Conservation (phyloP, 805 yeast genomes). For the Starmerella apis region DNA sequence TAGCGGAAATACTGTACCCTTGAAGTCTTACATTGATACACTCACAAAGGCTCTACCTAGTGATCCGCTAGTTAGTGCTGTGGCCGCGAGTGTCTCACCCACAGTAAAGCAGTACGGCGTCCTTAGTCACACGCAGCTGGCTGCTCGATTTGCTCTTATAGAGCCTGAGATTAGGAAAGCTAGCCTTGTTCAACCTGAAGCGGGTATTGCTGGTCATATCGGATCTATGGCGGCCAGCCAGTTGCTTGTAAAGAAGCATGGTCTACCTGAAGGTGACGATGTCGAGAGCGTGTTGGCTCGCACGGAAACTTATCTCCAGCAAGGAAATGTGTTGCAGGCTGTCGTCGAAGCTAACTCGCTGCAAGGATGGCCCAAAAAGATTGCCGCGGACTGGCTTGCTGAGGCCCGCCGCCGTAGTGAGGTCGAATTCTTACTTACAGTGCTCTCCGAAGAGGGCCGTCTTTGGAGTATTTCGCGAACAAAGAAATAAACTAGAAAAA, state of each 20-base stretch:
- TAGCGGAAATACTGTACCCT: constrained; percentile 31
- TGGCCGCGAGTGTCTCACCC: constrained; percentile 40
- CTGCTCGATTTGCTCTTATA: constrained; percentile 67
- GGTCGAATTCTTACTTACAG: constrained; percentile 63
- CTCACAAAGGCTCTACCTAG: constrained; percentile 36
- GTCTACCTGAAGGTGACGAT: constrained; percentile 71
- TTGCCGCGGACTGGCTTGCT: constrained; percentile 83
- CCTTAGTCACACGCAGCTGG: constrained; percentile 64
- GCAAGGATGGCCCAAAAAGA: constrained; percentile 85
- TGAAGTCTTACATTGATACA: constrained; percentile 31
- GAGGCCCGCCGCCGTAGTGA: constrained; percentile 87
- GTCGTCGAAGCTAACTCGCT: constrained; percentile 83
- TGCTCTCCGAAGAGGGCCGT: constrained; percentile 33
- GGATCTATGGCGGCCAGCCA: constrained; percentile 68
- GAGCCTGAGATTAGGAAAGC: constrained; percentile 82
- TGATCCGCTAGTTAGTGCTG: constrained; percentile 42
- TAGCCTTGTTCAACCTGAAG: constrained; percentile 83
- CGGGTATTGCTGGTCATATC: constrained; percentile 87
- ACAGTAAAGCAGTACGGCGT: constrained; percentile 45
- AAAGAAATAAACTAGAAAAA: constrained; percentile 1
- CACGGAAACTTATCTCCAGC: constrained; percentile 61
- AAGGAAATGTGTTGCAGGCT: constrained; percentile 74
- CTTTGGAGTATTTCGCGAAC: constrained; percentile 22
- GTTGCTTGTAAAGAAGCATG: constrained; percentile 65
- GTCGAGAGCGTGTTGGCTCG: constrained; percentile 82